phyloP scores from a whole-genome alignment of 2,329 filamentous ascomycete genomes.

The Penicillium sp. region DNA sequence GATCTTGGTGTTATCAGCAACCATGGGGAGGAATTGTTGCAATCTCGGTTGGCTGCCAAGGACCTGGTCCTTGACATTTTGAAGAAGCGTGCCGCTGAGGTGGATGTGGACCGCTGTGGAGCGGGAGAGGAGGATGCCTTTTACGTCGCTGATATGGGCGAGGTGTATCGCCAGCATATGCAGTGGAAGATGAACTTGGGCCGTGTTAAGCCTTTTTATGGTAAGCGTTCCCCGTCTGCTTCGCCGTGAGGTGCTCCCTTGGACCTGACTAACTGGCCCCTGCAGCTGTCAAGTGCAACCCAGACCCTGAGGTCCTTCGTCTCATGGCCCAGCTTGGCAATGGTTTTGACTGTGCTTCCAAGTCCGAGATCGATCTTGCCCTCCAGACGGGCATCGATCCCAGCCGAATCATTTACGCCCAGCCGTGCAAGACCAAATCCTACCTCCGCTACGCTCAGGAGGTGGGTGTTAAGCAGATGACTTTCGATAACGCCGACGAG shows the following conservation, averaged over 20 bases:
- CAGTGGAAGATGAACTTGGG: conserved; percentile 95
- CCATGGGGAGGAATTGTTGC: conserved; percentile 47
- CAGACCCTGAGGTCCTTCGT: conserved; percentile 82
- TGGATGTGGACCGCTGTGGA: conserved; percentile 85
- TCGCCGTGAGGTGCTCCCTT: neutral
- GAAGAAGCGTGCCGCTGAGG: conserved; percentile 76
- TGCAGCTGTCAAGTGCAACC: conserved; percentile 96
- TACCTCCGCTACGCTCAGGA: conserved; percentile 88
- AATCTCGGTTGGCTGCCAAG: conserved; percentile 60
- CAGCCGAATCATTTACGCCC: conserved; percentile 94
- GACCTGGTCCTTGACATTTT: conserved; percentile 83
- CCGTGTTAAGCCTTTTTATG: conserved; percentile 94
- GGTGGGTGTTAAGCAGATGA: conserved; percentile 93
- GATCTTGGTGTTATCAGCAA: conserved; percentile 36
- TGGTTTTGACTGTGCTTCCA: conserved; percentile 97
- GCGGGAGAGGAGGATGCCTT: conserved; percentile 96
- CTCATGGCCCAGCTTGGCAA: conserved; percentile 86
- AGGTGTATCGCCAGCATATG: conserved; percentile 97
- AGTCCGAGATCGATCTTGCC: conserved; percentile 93
- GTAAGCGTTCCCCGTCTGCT: conserved; percentile 51
- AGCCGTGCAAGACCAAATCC: conserved; percentile 99
- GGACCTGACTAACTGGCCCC: conserved; percentile 4
- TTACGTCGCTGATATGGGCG: conserved; percentile 95
- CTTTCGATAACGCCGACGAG: conserved; percentile 97
- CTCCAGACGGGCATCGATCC: conserved; percentile 80